These are phyloP conservation scores for Candida freyschussii DNA, from an alignment of 1,139 yeast genomes.

Conservation along the genomic window DNA sequence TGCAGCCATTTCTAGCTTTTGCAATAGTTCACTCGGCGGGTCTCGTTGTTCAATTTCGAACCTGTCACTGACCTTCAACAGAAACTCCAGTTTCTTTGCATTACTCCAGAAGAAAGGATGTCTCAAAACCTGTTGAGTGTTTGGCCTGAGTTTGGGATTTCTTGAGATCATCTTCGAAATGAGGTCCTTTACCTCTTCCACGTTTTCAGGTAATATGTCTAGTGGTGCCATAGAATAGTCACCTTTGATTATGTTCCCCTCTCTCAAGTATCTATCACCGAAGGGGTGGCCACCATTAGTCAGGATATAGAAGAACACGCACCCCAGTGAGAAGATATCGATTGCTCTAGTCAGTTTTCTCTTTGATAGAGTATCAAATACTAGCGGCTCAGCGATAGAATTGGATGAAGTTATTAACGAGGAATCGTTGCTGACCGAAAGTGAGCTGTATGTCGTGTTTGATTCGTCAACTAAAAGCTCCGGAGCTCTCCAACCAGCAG, in stretches of 20 bases:
- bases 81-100: constrained; percentile 73
- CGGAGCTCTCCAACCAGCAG: constrained; percentile 98
- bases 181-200: constrained; percentile 66
- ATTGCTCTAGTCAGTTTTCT: constrained; percentile 83
- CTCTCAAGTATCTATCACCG: constrained; percentile 84
- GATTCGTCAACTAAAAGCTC: constrained; percentile 56
- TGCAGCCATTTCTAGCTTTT: constrained; percentile 56
- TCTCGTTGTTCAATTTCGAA: constrained; percentile 85
- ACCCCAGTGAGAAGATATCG: constrained; percentile 91
- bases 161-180: constrained; percentile 65
- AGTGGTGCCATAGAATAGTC: constrained; percentile 48
- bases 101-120: constrained; percentile 89
- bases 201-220: constrained; percentile 38
- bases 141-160: constrained; percentile 72
- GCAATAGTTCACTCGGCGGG: constrained; percentile 69
- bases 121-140: constrained; percentile 56
- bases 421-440: constrained; percentile 20
- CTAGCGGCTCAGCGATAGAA: constrained; percentile 28
- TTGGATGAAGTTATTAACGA: constrained; percentile 20
- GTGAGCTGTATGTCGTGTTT: constrained; percentile 10
- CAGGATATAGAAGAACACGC: constrained; percentile 84
- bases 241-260: constrained; percentile 80
- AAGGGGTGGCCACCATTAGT: constrained; percentile 91
- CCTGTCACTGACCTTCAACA: constrained; percentile 83
- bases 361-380: constrained; percentile 36